Conservation (phyloP, 495 filamentous ascomycete genomes). For the Penicillium robsamsonii region DNA sequence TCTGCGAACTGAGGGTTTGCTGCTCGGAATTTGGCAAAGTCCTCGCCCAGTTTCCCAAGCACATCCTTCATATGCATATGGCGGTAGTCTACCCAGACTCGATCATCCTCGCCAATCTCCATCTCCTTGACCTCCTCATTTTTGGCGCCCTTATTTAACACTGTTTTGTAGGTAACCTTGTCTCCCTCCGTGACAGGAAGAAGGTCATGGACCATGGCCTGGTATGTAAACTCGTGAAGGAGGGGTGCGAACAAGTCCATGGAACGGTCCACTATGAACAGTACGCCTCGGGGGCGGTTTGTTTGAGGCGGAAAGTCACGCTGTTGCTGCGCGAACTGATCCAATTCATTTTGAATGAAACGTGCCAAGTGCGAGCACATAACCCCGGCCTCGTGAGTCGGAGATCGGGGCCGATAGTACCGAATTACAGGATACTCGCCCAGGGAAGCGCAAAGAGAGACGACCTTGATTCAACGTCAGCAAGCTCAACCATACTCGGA, state of each 20-base stretch:
- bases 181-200: slow-evolving; percentile 83
- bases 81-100: slow-evolving; percentile 88
- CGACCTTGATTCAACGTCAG: slow-evolving; percentile 59
- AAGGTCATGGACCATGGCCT: slow-evolving; percentile 95
- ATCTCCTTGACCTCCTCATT: slow-evolving; percentile 81
- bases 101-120: slow-evolving; percentile 84
- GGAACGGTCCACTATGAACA: slow-evolving; percentile 85
- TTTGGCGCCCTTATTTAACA: slow-evolving; percentile 64
- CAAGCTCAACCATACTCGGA: not conserved
- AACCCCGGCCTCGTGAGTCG: slow-evolving; percentile 81
- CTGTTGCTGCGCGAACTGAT: slow-evolving; percentile 78
- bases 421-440: slow-evolving; percentile 89
- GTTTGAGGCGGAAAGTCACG: slow-evolving; percentile 78
- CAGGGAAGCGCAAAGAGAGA: slow-evolving; percentile 75
- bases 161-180: slow-evolving; percentile 80
- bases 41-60: slow-evolving; percentile 85
- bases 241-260: slow-evolving; percentile 88
- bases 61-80: slow-evolving; percentile 98
- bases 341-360: slow-evolving; percentile 89
- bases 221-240: slow-evolving; percentile 96
- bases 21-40: slow-evolving; percentile 86
- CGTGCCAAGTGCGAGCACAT: slow-evolving; percentile 82
- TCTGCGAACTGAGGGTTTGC: slow-evolving; percentile 94
- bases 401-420: slow-evolving; percentile 74
- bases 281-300: slow-evolving; percentile 75